Conservation (phyloP, 225 moss, liverwort and hornwort species). For the Ulota crispa region DNA sequence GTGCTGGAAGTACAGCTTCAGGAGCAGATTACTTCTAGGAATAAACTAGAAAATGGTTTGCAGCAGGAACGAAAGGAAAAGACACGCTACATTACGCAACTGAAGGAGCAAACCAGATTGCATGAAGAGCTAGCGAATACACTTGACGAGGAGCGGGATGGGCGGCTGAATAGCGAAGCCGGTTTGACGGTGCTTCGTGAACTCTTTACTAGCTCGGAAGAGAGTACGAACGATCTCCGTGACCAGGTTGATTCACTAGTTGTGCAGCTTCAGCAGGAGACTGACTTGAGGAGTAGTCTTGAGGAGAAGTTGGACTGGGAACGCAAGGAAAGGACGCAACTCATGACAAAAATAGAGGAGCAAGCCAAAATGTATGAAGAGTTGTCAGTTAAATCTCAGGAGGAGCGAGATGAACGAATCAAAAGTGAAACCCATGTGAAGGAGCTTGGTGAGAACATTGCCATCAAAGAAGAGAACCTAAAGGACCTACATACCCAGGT, state of each 20-base stretch:
- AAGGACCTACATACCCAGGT: slow-evolving; percentile 33
- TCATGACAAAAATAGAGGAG: slow-evolving; percentile 30
- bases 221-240: slow-evolving; percentile 49
- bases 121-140: slow-evolving; percentile 39
- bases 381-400: slow-evolving; percentile 42
- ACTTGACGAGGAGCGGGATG: slow-evolving; percentile 53
- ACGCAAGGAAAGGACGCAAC: slow-evolving; percentile 43
- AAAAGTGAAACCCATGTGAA: slow-evolving; percentile 37
- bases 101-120: slow-evolving; percentile 46
- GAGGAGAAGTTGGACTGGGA: slow-evolving; percentile 49
- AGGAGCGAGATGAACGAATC: slow-evolving; percentile 49
- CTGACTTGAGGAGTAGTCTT: slow-evolving; percentile 44
- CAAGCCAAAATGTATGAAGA: slow-evolving; percentile 31
- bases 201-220: slow-evolving; percentile 23
- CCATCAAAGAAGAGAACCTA: slow-evolving; percentile 27
- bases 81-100: slow-evolving; percentile 23
- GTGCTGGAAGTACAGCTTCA: slow-evolving; percentile 38
- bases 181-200: slow-evolving; percentile 36
- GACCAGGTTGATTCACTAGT: slow-evolving; percentile 45
- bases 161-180: slow-evolving; percentile 48
- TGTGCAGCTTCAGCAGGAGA: slow-evolving; percentile 47
- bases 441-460: slow-evolving; percentile 29
- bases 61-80: slow-evolving; percentile 34
- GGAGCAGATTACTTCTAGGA: slow-evolving; percentile 42
- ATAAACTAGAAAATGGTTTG: slow-evolving; percentile 43